Evolutionary conservation across 352 stramenopile genomes (phyloP), one percentile per base, ranked within the genome.

Genomic region (Halophytophthora polymorphica): DNA sequence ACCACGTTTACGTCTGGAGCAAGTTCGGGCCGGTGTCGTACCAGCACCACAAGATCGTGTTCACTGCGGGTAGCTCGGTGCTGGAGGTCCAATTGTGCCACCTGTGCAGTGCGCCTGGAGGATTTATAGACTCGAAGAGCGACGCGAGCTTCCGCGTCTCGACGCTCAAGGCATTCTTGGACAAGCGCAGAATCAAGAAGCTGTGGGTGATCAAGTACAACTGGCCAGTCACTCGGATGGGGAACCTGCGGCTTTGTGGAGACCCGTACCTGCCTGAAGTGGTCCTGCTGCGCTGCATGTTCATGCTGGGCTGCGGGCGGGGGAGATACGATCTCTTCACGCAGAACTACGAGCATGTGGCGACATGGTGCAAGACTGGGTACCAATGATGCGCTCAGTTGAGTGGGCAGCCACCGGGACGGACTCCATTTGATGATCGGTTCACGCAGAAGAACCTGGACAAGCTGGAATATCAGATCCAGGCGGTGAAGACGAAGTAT

Each of bases 341-440:
- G 22, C 77, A 85, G 54, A 87, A 85, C 50, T 87, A 71, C 55
- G 73, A 87, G 45, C 71, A 82, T 43, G 67, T 70, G 14, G 69
- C 64, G 36, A 66, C 79, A 31, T 84, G 73, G 73, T 81, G 73
- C 56, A 83, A 82, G 59, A 83, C 68, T 22, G 76, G 70, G n/a
- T 49, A 72, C 44, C 73, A 82, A 47, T 85, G 69, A 66, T 80
- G 61, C 53, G 77, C 71, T 50, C 68, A 84, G 45, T 64, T 58
- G 13, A 56, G 84, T 19, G 80, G 66, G 2, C 45, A 54, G 43
- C 62, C 52, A 18, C 73, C 69, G 12, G 61, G 68, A 1, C 46
- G 49, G n/a, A 66, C 83, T 2, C 76, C 70, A 6, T 87, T 87
- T 42, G 73, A 85, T 44, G 53, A 64, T 8, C 61, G 63, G 18